These are phyloP conservation scores for Penicillium coprophilum DNA, from an alignment of 495 filamentous ascomycete species.

Conservation along the genomic window DNA sequence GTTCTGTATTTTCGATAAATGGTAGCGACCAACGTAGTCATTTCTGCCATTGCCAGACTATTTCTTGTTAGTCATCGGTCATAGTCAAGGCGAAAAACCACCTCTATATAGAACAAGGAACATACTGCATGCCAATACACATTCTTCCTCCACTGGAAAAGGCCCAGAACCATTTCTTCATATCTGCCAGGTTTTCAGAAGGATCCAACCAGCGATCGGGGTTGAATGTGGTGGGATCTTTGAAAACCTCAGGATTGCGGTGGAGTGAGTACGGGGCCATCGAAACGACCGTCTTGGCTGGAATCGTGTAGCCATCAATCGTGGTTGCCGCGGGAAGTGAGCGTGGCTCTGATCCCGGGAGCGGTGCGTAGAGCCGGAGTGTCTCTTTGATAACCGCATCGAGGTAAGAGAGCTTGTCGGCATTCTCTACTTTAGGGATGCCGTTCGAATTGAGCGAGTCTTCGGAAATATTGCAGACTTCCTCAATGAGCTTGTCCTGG, in stretches of 20 bases:
- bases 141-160: constrained; percentile 75
- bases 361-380: constrained; percentile 62
- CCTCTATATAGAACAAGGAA: background rate
- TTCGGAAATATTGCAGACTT: constrained; percentile 15
- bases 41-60: constrained; percentile 44
- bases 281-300: constrained; percentile 58
- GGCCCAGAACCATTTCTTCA: constrained; percentile 69
- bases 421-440: constrained; percentile 42
- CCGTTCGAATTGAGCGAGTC: background rate
- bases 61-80: background rate
- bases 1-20: constrained; percentile 39
- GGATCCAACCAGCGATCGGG: constrained; percentile 55
- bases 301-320: constrained; percentile 46
- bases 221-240: constrained; percentile 52
- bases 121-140: constrained; percentile 65
- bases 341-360: constrained; percentile 67
- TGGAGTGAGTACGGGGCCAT: constrained; percentile 64
- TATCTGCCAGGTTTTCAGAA: constrained; percentile 39
- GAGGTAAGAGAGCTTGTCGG: constrained; percentile 60
- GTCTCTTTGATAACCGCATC: constrained; percentile 72
- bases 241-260: constrained; percentile 54
- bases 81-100: background rate
- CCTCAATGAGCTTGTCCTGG: constrained; percentile 27
- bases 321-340: constrained; percentile 13
- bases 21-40: constrained; percentile 40